These are phyloP conservation scores for Daphne laureola DNA, from an alignment of 441 rosid species.

Conservation along the genomic window DNA sequence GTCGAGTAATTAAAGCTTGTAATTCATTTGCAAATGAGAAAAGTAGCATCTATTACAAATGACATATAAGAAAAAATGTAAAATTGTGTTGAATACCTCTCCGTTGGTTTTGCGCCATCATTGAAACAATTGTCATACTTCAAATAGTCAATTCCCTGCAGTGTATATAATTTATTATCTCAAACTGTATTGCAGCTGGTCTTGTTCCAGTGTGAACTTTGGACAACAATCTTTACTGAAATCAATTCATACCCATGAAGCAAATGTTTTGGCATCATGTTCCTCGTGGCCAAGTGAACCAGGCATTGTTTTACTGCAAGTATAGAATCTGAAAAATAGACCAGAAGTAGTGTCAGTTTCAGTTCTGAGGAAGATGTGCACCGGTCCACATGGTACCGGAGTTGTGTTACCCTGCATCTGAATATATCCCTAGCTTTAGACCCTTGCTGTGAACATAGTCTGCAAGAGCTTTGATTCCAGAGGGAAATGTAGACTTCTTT, in stretches of 20 bases:
- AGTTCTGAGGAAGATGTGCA: too few species aligned
- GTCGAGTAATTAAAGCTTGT: constrained; percentile 7
- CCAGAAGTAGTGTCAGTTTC: background rate
- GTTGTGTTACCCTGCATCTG: constrained; percentile 53
- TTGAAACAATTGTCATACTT: constrained; percentile 73
- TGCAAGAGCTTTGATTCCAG: constrained; percentile 60
- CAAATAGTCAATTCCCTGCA: constrained; percentile 70
- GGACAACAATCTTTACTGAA: background rate
- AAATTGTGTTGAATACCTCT: constrained; percentile 34
- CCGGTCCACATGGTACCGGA: background rate
- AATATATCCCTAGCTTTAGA: constrained; percentile 70
- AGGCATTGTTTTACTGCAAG: constrained; percentile 65
- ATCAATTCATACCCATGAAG: constrained; percentile 48
- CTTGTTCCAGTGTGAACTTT: too few species aligned
- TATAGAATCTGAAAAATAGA: constrained; percentile 36
- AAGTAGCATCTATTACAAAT: background rate
- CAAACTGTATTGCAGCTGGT: too few species aligned
- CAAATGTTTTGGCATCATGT: constrained; percentile 69
- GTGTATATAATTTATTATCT: background rate
- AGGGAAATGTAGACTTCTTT: constrained; percentile 47
- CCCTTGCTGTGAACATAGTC: constrained; percentile 67
- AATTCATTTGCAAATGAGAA: constrained; percentile 1
- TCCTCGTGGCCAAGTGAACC: constrained; percentile 75
- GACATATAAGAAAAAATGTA: background rate
- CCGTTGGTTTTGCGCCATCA: constrained; percentile 52